Conservation (phyloP, 805 yeast genomes). For the Cephaloascus albidus region DNA sequence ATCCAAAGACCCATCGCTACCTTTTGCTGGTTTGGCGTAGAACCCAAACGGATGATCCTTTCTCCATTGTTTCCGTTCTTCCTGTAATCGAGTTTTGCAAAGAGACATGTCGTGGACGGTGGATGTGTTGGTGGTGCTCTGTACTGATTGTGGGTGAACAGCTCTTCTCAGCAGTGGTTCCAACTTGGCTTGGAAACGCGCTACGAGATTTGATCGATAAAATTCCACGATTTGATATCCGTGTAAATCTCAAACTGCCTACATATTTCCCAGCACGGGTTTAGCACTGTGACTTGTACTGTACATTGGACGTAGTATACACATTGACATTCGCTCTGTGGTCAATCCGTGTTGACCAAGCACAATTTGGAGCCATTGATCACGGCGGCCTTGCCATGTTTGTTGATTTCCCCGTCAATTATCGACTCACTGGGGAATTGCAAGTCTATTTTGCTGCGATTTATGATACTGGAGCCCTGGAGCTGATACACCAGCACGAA, state of each 20-base stretch:
- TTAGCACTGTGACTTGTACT: no score
- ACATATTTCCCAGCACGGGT: no score
- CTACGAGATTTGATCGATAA: no score
- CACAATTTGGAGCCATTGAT: neutral
- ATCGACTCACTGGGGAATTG: neutral
- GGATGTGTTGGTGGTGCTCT: no score
- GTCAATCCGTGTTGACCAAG: neutral
- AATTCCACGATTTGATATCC: no score
- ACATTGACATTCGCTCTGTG: no score
- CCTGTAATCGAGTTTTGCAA: constrained; percentile 78
- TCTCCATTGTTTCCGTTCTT: constrained; percentile 96
- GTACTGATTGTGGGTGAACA: no score
- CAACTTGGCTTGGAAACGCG: no score
- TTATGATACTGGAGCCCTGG: neutral
- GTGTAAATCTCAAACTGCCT: no score
- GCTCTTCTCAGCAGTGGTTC: no score
- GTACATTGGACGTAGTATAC: no score
- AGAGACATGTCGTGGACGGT: constrained; percentile 41
- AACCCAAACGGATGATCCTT: constrained; percentile 98
- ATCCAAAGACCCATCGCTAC: constrained; percentile 76
- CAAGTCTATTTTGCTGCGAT: neutral
- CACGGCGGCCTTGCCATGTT: neutral
- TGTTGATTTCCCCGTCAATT: neutral
- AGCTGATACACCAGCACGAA: neutral
- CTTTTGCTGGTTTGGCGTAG: constrained; percentile 80